Conservation (phyloP, 148 eudicot genomes). For the Fagopyrum esculentum region DNA sequence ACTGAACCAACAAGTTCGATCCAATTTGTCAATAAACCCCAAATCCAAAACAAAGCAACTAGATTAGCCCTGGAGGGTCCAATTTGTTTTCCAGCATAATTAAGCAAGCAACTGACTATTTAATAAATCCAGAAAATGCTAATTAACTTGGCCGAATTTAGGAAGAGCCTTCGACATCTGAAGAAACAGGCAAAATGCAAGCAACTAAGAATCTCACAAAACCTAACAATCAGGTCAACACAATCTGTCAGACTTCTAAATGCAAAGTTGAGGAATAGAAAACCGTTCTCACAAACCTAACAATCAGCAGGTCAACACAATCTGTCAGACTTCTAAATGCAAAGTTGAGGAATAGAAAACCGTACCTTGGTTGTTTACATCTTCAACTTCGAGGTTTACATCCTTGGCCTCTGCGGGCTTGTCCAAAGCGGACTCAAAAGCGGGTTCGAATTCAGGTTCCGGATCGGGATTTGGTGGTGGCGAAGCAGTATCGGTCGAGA, state of each 20-base stretch:
- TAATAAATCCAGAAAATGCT: not conserved
- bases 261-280: not conserved
- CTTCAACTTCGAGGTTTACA: slow-evolving; percentile 26
- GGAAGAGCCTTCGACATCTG: not conserved
- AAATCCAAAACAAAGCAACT: not conserved
- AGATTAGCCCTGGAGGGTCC: not conserved
- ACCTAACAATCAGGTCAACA: not conserved
- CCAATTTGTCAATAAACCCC: not conserved
- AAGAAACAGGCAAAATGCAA: not conserved
- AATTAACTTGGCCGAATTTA: not conserved
- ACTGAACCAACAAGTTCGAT: not conserved
- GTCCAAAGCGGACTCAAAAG: slow-evolving; percentile 18
- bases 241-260: not conserved
- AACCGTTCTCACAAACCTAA: not conserved
- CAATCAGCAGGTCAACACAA: not conserved
- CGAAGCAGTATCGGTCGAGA: slow-evolving; percentile 31
- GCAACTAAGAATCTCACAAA: not conserved
- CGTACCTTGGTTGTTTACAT: slow-evolving; percentile 49
- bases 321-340: not conserved
- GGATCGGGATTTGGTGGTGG: slow-evolving; percentile 9
- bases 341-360: not conserved
- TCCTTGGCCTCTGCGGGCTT: slow-evolving; percentile 20
- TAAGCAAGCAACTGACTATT: not conserved
- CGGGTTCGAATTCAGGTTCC: slow-evolving; percentile 20
- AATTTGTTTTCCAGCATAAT: not conserved